phyloP scores from a whole-genome alignment of 306 rosid species.

The Corylus avellana region DNA sequence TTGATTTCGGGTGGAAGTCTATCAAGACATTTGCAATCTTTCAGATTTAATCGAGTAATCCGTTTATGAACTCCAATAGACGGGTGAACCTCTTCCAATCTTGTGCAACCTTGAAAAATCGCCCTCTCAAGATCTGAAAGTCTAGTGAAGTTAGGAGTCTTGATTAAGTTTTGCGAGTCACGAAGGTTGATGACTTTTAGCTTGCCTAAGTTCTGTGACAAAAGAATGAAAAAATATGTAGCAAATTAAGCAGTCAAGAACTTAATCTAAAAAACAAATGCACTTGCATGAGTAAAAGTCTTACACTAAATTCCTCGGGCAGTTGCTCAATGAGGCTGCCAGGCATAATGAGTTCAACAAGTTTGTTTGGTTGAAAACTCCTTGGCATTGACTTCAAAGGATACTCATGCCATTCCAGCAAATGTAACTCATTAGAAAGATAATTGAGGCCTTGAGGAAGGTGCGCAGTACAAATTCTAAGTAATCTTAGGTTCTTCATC shows the following conservation, averaged over 20 bases:
- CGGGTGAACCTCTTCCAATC: conserved; percentile 17
- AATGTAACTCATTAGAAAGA: conserved; percentile 29
- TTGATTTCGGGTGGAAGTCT: conserved; percentile 12
- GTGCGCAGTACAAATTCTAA: conserved; percentile 15
- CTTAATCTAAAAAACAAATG: neutral
- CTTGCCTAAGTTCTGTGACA: conserved; percentile 8
- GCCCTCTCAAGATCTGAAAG: conserved; percentile 20
- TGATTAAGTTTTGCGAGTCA: conserved; percentile 10
- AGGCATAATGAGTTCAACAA: conserved; percentile 29
- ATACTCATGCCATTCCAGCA: conserved; percentile 25
- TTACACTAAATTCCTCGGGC: conserved; percentile 20
- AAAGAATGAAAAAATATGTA: neutral
- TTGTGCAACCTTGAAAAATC: conserved; percentile 26
- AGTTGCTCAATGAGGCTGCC: conserved; percentile 3
- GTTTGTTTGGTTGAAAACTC: conserved; percentile 5
- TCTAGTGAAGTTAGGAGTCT: conserved; percentile 15
- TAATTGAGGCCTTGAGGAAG: conserved; percentile 1
- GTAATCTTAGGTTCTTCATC: conserved; percentile 23
- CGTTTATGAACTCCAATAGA: conserved; percentile 16
- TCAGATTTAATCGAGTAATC: conserved; percentile 14
- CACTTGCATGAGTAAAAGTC: neutral
- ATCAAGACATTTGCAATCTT: conserved; percentile 17
- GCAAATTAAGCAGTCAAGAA: neutral
- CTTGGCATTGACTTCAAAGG: conserved; percentile 14
- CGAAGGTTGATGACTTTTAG: conserved; percentile 29